Base-by-base conservation (phyloP, 768 basidiomycete genomes). In the Boletus patriciae region DNA sequence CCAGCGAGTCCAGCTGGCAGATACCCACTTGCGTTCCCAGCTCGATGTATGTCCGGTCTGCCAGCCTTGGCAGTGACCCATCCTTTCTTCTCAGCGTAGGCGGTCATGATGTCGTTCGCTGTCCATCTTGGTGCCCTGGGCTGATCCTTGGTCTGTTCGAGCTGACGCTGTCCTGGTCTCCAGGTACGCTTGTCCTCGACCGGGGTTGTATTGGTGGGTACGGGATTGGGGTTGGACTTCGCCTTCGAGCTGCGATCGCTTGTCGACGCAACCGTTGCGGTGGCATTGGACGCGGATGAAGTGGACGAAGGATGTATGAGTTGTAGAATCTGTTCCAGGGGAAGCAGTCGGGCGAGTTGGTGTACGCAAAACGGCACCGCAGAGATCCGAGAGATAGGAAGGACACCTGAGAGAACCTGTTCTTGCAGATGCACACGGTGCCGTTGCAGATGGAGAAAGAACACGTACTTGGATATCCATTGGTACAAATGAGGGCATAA, bases 11-110 rank as follows among this genome's bases (percentile, higher is more conserved):
- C 3, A 33, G 21, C 5, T 15, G 31, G 33, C 19, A 55, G n/a
- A 51, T 9, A 82, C 92, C 70, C 69, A 94, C 94, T 86, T 12
- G 86, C 84, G 69, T 95, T 95, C 33, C 94, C 95, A 4, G 95
- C 92, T 41, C 95, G 83, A 66, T 92, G 87, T 23, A 90, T 76
- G 73, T 98, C 95, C 3, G 94, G 88, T 58, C 95, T 73, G 2
- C 93, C 94, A 6, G 91, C 91, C 71, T 94, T 90, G 11, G 95
- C 94, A 33, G 95, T 98, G 41, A 94, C 72, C 86, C 88, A 93
- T 19, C 90, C 88, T 68, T 88, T 91, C 55, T 79, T 76, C 48
- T 81, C 69, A 2, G 95, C 93, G 70, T 88, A 90, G 3, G 87
- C 85, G 6, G 80, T 84, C 58, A 97, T 79, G 47, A 98, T 79